Base-by-base conservation (phyloP, 1,139 yeast species). In the Saccharomyces hybrid region DNA sequence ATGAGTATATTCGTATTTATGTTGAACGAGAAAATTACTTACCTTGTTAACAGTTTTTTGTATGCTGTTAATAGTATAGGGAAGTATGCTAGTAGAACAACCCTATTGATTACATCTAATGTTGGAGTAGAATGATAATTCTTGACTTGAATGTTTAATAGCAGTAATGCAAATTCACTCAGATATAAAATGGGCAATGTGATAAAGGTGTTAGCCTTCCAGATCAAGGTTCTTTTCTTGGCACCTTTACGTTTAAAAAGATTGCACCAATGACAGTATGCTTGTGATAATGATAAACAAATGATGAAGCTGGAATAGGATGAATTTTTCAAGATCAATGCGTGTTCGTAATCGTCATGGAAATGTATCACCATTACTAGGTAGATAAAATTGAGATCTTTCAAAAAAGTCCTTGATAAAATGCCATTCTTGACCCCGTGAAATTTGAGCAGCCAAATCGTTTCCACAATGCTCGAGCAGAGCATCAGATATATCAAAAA, bases 101-200 rank as follows among this genome's bases (percentile, higher is more conserved):
- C 25, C 51, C 65, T 66, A 38, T 64, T 61, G 0, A 61, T 23
- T 9, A 53, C 34, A 32, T 66, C 69, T 9, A 60, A 51, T 25
- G 54, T 41, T 7, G 61, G 60, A 3, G 62, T 57, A 3, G 66
- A 54, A 51, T 64, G 66, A 31, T 74, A 77, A 4, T 71, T 69
- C 5, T 74, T 76, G 57, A 75, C 76, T 44, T 74, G 76, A 52
- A 81, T 70, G 54, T 82, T 75, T 55, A 83, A 69, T 57, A 83
- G 76, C 7, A 80, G 61, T 55, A 82, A 66, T n/a, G 75, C 68
- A 71, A 82, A 76, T 64, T 84, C 88, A 47, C 83, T 73, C 1
- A 72, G 58, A 23, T 76, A 65, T 2, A 78, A 66, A 4, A 77
- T 27, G 0, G 87, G 86, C 60, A 76, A 73, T 13, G 78, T 67